Evolutionary conservation across 1,284 basidiomycete genomes (phyloP), one percentile per base, ranked within the genome.

Genomic region (Clitocybe nebularis): DNA sequence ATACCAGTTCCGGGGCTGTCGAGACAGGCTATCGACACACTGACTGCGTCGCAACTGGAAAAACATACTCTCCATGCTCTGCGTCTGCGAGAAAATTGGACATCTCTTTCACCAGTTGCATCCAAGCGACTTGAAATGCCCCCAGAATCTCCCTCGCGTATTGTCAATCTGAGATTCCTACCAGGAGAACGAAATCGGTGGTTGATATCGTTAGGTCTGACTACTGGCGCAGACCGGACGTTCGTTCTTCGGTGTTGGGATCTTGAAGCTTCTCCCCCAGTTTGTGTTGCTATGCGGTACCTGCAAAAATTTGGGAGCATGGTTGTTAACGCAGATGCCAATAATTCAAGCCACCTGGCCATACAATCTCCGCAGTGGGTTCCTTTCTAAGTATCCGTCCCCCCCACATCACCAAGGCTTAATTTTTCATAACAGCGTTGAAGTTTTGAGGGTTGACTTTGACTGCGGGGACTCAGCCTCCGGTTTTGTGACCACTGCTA

Each of bases 231-330:
- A 7, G 51, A 46, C 6, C 46, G 50, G 22, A 36, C 51, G n/a
- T 72, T 67, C 29, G 58, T 56, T 5, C 41, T 81, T 24, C 71
- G 75, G 38, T 78, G 77, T 43, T 82, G 80, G 80, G 75, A 81
- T 46, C 35, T 75, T 4, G 36, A 55, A 1, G 36, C 40, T 17
- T 50, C 46, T 10, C 44, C 19, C 2, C 64, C 70, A 0, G 44
- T 35, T 5, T 74, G 68, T 48, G 50, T 74, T 23, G 74, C 72
- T 0, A 49, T 56, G 13, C 62, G 53, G 8, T 58, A 59, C 11
- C 43, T 68, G 4, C 52, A 56, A 3, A 60, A 59, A 10, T 65
- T 68, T 32, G 53, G 59, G n/a, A 64, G 68, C 6, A 56, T 74
- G 49, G 62, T 63, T 5, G 52, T 75, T 22, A 76, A 75, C 39